These are phyloP conservation scores for Caloboletus inedulis DNA, from an alignment of 1,284 basidiomycete genomes.

Conservation along the genomic window DNA sequence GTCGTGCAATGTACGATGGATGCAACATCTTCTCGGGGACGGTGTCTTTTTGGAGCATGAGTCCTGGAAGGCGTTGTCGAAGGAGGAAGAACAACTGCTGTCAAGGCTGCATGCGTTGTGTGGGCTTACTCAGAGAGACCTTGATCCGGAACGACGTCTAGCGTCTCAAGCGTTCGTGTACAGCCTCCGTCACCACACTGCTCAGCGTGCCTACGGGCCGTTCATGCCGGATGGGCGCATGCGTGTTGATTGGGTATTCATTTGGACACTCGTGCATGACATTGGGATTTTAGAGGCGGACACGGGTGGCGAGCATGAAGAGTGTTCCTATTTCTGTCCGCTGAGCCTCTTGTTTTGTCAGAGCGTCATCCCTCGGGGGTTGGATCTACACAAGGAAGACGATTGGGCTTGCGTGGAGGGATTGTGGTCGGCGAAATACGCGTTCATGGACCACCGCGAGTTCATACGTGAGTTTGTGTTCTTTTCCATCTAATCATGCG, in stretches of 20 bases:
- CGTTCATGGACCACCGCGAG: conserved; percentile 65
- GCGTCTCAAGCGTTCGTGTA: conserved; percentile 57
- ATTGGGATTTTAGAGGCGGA: conserved; percentile 52
- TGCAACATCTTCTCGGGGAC: conserved; percentile 41
- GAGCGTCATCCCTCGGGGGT: conserved; percentile 39
- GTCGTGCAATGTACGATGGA: conserved; percentile 54
- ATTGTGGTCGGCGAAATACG: conserved; percentile 58
- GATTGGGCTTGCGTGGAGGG: conserved; percentile 70
- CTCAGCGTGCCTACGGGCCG: conserved; percentile 55
- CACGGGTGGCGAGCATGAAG: conserved; percentile 29
- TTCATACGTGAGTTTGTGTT: conserved; percentile 46
- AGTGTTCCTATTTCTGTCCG: conserved; percentile 40
- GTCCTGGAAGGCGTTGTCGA: conserved; percentile 24
- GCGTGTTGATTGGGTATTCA: conserved; percentile 58
- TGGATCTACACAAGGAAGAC: conserved; percentile 36
- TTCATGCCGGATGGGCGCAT: conserved; percentile 42
- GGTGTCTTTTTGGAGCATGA: conserved; percentile 45
- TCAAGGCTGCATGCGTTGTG: conserved; percentile 52
- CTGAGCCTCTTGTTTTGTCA: conserved; percentile 57
- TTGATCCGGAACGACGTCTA: conserved; percentile 30
- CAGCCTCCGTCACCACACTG: conserved; percentile 51
- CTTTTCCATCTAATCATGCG: not conserved
- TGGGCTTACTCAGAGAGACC: conserved; percentile 50
- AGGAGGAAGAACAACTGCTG: conserved; percentile 44
- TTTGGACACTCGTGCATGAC: conserved; percentile 54